A percentile compares a stretch with the other conserved stretches of the same genome.
Conservation (phyloP, 345 rosid species). For the Lepidium aucheri region DNA sequence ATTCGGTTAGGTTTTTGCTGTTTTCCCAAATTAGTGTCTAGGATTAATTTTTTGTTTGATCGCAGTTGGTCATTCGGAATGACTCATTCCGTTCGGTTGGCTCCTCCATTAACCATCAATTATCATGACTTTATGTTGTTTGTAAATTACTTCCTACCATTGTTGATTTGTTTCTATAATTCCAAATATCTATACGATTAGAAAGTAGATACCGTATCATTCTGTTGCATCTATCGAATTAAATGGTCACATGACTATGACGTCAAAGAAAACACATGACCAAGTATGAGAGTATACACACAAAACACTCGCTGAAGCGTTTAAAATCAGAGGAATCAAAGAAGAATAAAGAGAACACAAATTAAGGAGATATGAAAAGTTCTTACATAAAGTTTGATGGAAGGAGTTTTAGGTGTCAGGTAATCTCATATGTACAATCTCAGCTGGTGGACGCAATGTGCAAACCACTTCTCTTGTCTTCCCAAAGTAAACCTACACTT, state of each 20-base stretch:
- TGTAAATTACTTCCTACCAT: too few species aligned
- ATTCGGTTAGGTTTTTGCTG: too few species aligned
- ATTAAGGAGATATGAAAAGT: background rate
- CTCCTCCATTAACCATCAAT: too few species aligned
- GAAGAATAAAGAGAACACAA: background rate
- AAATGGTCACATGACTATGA: background rate
- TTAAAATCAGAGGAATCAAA: background rate
- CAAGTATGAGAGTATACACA: background rate
- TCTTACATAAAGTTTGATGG: background rate
- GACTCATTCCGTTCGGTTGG: too few species aligned
- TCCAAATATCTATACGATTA: too few species aligned
- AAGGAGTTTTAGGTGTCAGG: constrained; percentile 37
- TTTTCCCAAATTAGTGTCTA: too few species aligned
- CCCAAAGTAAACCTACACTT: constrained; percentile 85
- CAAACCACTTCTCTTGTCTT: constrained; percentile 98
- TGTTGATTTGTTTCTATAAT: too few species aligned
- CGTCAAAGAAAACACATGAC: background rate
- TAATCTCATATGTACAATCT: constrained; percentile 58
- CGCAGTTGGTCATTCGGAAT: too few species aligned
- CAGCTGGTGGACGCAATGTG: constrained; percentile 80
- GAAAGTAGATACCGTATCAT: too few species aligned
- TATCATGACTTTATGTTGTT: too few species aligned
- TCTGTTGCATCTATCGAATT: background rate
- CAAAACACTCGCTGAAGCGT: background rate
- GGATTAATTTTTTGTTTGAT: too few species aligned